Evolutionary conservation across 805 yeast genomes (phyloP).

Genomic region (Saccharomycopsis guyanensis): DNA sequence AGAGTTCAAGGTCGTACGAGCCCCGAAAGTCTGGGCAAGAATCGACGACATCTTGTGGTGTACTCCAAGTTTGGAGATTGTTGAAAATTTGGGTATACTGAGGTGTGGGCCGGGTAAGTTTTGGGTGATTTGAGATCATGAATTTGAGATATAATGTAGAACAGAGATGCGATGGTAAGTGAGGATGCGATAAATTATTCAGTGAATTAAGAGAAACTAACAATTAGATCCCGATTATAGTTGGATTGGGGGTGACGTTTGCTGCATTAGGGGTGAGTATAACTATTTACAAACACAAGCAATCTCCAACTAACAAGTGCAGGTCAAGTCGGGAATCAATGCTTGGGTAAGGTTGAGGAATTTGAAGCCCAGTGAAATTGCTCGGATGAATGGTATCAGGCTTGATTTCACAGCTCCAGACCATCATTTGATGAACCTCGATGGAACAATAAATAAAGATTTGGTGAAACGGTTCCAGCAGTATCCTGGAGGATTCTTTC

Average conservation of each 20-base stretch:
- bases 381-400: constrained; percentile 32
- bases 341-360: constrained; percentile 28
- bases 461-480: constrained; percentile 29
- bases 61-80: too few relatives aligned
- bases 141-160: neutral
- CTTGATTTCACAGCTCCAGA: constrained; percentile 20
- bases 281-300: neutral
- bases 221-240: constrained; percentile 37
- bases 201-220: too few relatives aligned
- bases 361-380: constrained; percentile 33
- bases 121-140: too few relatives aligned
- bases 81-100: too few relatives aligned
- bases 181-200: too few relatives aligned
- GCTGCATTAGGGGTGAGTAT: constrained; percentile 40
- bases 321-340: constrained; percentile 29
- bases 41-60: constrained; percentile 10
- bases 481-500: constrained; percentile 56
- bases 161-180: neutral
- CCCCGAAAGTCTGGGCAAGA: constrained; percentile 32
- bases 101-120: too few relatives aligned
- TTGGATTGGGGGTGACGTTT: constrained; percentile 48
- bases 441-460: constrained; percentile 22
- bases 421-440: constrained; percentile 15
- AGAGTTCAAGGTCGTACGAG: constrained; percentile 57
- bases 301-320: too few relatives aligned